Percentiles rank a stretch among this genome's conserved stretches.
Conservation (phyloP, 441 rosid genomes). For the Croton laevigatus region DNA sequence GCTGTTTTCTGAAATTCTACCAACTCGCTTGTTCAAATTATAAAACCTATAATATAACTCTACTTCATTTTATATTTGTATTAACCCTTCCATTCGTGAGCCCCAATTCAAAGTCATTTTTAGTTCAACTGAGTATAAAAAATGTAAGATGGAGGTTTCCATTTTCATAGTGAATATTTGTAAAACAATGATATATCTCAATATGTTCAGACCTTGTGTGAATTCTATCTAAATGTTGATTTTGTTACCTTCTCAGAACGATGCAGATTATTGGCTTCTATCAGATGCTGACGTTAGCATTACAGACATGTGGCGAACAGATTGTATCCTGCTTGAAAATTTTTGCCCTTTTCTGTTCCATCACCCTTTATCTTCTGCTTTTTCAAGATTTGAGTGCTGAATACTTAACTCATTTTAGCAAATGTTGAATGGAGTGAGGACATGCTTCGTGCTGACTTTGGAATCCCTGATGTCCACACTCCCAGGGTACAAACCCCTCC, state of each 20-base stretch:
- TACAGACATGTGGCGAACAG: constrained; percentile 88
- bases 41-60: not conserved
- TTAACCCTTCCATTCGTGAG: not conserved
- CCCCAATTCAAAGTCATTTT: not conserved
- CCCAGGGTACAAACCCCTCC: constrained; percentile 51
- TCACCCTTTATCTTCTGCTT: not conserved
- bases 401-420: constrained; percentile 55
- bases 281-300: constrained; percentile 82
- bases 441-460: constrained; percentile 46
- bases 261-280: constrained; percentile 86
- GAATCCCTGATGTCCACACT: constrained; percentile 47
- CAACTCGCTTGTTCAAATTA: not conserved
- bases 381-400: constrained; percentile 14
- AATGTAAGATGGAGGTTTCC: not conserved
- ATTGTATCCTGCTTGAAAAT: constrained; percentile 58
- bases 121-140: not conserved
- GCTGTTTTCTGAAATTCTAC: constrained; percentile 3
- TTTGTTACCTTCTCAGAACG: constrained; percentile 51
- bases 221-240: not conserved
- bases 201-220: not conserved
- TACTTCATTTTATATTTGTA: not conserved
- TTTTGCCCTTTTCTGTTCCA: constrained; percentile 1
- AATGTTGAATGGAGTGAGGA: constrained; percentile 61
- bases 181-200: not conserved
- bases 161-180: not conserved